Evolutionary conservation across 257 asterid species (phyloP).

Genomic region (Nicotiana knightiana): DNA sequence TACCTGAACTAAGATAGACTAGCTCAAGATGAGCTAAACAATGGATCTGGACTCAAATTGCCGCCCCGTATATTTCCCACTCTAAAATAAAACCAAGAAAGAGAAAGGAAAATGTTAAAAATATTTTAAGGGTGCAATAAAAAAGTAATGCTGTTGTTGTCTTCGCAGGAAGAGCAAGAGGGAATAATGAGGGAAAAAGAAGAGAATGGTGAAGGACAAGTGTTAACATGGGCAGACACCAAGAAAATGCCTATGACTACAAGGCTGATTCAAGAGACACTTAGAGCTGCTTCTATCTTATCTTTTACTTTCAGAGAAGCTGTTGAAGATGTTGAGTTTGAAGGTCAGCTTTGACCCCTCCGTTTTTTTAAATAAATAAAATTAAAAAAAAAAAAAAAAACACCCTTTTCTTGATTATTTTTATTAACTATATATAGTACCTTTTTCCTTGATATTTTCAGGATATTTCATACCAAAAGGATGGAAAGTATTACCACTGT

Average conservation of each 20-base stretch:
- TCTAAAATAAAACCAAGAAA: too few species aligned
- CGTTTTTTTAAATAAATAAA: not conserved
- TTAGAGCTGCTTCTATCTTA: constrained; percentile 65
- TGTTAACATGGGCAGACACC: constrained; percentile 49
- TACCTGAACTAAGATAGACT: too few species aligned
- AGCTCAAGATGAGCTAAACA: too few species aligned
- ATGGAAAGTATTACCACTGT: constrained; percentile 95
- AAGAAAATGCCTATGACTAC: constrained; percentile 62
- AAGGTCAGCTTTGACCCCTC: constrained; percentile 39
- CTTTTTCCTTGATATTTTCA: constrained; percentile 12
- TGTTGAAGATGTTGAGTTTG: constrained; percentile 69
- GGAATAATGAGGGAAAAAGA: constrained; percentile 42
- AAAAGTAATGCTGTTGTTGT: not conserved
- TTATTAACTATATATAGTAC: not conserved
- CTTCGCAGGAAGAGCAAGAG: constrained; percentile 65
- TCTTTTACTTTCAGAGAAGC: constrained; percentile 82
- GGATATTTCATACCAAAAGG: constrained; percentile 90
- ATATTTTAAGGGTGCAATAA: not conserved
- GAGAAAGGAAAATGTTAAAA: too few species aligned
- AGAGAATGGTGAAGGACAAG: constrained; percentile 31
- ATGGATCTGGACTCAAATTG: too few species aligned
- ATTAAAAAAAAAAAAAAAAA: too few species aligned
- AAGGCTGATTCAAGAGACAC: constrained; percentile 72
- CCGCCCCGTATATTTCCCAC: too few species aligned
- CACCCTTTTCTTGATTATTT: not conserved